Conservation (phyloP, 78 protist species). For the Isochrysis galbana region DNA sequence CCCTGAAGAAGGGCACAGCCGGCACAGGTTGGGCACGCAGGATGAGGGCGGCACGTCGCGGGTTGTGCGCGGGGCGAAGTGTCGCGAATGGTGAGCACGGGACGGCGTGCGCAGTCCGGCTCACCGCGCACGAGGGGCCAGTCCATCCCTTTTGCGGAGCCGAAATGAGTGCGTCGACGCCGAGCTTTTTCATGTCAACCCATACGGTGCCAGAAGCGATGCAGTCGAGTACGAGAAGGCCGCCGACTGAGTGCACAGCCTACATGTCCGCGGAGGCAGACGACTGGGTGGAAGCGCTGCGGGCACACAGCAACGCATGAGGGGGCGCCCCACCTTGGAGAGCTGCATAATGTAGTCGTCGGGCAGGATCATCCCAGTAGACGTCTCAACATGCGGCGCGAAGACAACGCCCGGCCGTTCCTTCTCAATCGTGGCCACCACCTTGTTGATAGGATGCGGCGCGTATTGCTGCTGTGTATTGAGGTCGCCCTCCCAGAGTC, state of each 20-base stretch:
- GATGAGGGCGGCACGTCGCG: not conserved
- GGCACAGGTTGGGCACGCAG: constrained; percentile 13
- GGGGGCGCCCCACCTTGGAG: too few relatives aligned
- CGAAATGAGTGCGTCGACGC: constrained; percentile 44
- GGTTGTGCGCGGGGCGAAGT: too few relatives aligned
- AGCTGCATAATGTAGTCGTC: constrained; percentile 20
- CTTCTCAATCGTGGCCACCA: not conserved
- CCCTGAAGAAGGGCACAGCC: too few relatives aligned
- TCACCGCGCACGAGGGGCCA: constrained; percentile 58
- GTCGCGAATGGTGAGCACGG: too few relatives aligned
- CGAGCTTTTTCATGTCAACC: constrained; percentile 54
- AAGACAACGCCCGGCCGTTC: constrained; percentile 28
- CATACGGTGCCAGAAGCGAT: constrained; percentile 48
- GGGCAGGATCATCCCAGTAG: constrained; percentile 49
- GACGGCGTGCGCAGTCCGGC: too few relatives aligned
- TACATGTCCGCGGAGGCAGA: too few relatives aligned
- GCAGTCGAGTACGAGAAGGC: constrained; percentile 42
- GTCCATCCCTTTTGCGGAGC: constrained; percentile 69
- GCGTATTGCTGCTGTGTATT: too few relatives aligned
- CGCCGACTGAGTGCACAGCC: constrained; percentile 46
- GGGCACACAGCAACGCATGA: too few relatives aligned
- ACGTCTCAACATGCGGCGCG: constrained; percentile 62
- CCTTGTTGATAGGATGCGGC: too few relatives aligned
- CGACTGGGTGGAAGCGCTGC: too few relatives aligned
- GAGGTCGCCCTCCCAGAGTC: too few relatives aligned